These are phyloP conservation scores for Rhynchosporium secalis DNA, from an alignment of 2,329 filamentous ascomycete genomes.

Conservation along the genomic window DNA sequence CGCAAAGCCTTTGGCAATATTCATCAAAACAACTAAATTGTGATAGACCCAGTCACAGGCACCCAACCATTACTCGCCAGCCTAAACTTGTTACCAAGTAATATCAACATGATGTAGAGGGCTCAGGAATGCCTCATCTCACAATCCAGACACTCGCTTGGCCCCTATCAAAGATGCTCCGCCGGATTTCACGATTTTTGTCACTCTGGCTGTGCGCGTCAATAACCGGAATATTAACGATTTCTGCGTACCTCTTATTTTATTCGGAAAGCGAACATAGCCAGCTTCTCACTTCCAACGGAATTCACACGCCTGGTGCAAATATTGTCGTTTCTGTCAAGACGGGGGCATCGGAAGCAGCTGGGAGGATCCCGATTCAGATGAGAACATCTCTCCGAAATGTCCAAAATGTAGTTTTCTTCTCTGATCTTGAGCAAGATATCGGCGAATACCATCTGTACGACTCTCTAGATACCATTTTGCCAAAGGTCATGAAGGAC, in stretches of 20 bases:
- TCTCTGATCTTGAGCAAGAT: constrained; percentile 56
- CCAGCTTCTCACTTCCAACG: not conserved
- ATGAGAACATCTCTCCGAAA: constrained; percentile 53
- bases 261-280: not conserved
- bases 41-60: not conserved
- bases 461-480: constrained; percentile 48
- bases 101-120: not conserved
- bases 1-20: not conserved
- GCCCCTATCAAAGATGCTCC: constrained; percentile 1
- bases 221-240: not conserved
- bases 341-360: constrained; percentile 56
- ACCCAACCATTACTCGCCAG: too few relatives aligned
- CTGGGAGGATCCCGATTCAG: constrained; percentile 53
- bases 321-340: constrained; percentile 49
- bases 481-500: constrained; percentile 42
- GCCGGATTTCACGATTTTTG: constrained; percentile 1
- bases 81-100: too few relatives aligned
- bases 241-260: not conserved
- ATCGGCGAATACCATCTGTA: constrained; percentile 47
- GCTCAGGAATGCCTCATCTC: not conserved
- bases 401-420: constrained; percentile 52
- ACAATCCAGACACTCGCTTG: not conserved
- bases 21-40: too few relatives aligned
- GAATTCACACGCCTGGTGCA: not conserved
- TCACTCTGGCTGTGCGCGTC: constrained; percentile 2